Conservation (phyloP, 2,329 filamentous ascomycete species). For the Chaetomiaceae sp. region DNA sequence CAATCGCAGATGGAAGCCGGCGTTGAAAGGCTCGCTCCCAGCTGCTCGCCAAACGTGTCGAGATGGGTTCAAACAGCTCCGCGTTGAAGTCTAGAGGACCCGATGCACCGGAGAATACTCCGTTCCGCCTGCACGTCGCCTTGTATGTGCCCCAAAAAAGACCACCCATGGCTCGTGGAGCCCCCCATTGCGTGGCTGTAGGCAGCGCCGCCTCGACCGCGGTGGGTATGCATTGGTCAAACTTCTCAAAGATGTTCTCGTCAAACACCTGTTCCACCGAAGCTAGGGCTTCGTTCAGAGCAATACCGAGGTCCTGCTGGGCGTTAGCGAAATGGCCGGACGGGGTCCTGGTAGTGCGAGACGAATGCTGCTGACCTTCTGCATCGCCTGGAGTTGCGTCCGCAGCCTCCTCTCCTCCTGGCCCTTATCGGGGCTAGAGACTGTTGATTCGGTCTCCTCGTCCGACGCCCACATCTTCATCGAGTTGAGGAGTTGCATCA, state of each 20-base stretch:
- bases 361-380: constrained; percentile 15
- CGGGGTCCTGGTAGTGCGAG: neutral
- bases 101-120: constrained; percentile 16
- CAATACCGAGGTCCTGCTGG: constrained; percentile 17
- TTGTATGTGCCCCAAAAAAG: constrained; percentile 26
- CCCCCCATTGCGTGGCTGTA: constrained; percentile 23
- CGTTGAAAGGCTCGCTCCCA: constrained; percentile 28
- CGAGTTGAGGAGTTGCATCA: constrained; percentile 23
- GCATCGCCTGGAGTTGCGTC: constrained; percentile 14
- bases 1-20: constrained; percentile 15
- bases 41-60: constrained; percentile 14
- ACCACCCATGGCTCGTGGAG: constrained; percentile 16
- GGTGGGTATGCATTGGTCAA: constrained; percentile 19
- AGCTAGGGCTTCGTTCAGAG: constrained; percentile 15
- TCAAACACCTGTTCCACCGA: constrained; percentile 16
- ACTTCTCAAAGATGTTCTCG: constrained; percentile 22
- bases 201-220: constrained; percentile 18
- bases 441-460: constrained; percentile 16
- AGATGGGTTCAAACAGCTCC: constrained; percentile 25
- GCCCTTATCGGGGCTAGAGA: constrained; percentile 18
- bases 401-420: constrained; percentile 15
- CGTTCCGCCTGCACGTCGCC: constrained; percentile 23
- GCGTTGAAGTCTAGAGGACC: constrained; percentile 24
- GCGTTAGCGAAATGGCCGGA: constrained; percentile 4
- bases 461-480: constrained; percentile 25